Conservation (phyloP, 371 early-diverging fungal species). For the Mortierella sp. region DNA sequence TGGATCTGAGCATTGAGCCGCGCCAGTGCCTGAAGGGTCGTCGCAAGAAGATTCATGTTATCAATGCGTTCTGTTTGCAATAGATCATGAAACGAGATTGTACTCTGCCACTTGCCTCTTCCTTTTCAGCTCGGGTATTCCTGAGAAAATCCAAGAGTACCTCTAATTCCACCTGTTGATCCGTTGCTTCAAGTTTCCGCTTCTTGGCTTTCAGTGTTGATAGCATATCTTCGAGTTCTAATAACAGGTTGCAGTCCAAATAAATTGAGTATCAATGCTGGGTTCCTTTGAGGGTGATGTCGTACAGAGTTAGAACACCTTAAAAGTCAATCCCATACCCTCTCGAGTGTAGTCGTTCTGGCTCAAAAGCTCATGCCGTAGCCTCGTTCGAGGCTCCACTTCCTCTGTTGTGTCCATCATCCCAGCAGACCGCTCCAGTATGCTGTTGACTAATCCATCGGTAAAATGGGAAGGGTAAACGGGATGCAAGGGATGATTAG, state of each 20-base stretch:
- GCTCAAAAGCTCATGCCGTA: constrained; percentile 29
- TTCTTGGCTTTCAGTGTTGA: constrained; percentile 66
- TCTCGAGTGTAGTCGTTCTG: constrained; percentile 40
- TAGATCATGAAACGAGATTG: too few species aligned
- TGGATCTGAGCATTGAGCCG: constrained; percentile 51
- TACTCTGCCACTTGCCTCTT: constrained; percentile 40
- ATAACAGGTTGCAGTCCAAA: too few species aligned
- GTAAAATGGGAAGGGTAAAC: neutral
- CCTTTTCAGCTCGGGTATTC: constrained; percentile 62
- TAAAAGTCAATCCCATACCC: constrained; percentile 15
- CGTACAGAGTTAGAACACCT: neutral
- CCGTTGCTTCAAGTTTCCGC: constrained; percentile 61
- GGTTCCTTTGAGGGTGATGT: too few species aligned
- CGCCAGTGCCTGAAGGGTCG: constrained; percentile 39
- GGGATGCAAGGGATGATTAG: too few species aligned
- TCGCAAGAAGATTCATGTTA: neutral
- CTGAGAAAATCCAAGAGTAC: constrained; percentile 71
- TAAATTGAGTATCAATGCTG: too few species aligned
- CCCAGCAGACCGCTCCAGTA: constrained; percentile 35
- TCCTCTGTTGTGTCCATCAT: constrained; percentile 12
- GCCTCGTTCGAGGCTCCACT: constrained; percentile 13
- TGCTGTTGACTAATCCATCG: constrained; percentile 35
- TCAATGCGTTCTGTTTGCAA: neutral
- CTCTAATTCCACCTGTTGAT: constrained; percentile 61
- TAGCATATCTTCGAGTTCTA: constrained; percentile 67